A percentile compares a stretch with the other conserved stretches of the same genome.
Evolutionary conservation across 352 stramenopile species (phyloP).

Genomic region (Peronospora farinosa): DNA sequence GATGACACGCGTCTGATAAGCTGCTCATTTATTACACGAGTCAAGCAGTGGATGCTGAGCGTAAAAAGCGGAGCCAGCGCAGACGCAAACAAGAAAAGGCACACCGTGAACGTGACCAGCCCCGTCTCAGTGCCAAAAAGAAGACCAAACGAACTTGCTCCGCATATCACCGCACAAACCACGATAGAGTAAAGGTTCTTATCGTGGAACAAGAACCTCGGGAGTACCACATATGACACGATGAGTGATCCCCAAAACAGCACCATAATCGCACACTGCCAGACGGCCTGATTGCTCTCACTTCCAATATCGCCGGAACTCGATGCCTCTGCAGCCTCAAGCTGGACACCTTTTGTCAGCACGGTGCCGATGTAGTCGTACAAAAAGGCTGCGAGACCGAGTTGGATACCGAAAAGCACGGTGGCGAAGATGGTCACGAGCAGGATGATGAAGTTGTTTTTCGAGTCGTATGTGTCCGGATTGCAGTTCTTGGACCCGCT

Average conservation of each 20-base stretch:
- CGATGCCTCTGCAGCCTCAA: conserved; percentile 10
- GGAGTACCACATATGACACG: conserved; percentile 71
- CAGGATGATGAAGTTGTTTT: conserved; percentile 82
- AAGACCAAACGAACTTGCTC: conserved; percentile 59
- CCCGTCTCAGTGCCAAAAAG: conserved; percentile 56
- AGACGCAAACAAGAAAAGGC: conserved; percentile 54
- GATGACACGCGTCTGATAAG: conserved; percentile 73
- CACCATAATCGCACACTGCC: conserved; percentile 62
- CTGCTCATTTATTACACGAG: conserved; percentile 72
- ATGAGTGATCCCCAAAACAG: conserved; percentile 69
- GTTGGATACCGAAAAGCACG: conserved; percentile 67
- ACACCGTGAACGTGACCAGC: conserved; percentile 45
- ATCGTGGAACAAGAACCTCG: conserved; percentile 68
- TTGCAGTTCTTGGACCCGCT: conserved; percentile 66
- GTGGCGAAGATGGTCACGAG: conserved; percentile 78
- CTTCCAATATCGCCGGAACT: conserved; percentile 13
- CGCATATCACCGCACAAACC: conserved; percentile 54
- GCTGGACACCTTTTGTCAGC: conserved; percentile 22
- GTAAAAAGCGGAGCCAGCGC: conserved; percentile 76
- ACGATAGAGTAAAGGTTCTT: conserved; percentile 78
- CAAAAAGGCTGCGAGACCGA: conserved; percentile 70
- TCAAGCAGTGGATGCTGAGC: conserved; percentile 77
- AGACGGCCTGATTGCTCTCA: conserved; percentile 33
- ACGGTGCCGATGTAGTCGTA: conserved; percentile 76
- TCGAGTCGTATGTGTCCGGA: conserved; percentile 73